Base-by-base conservation (phyloP, 2,329 filamentous ascomycete species). In the Claviceps spartinae region DNA sequence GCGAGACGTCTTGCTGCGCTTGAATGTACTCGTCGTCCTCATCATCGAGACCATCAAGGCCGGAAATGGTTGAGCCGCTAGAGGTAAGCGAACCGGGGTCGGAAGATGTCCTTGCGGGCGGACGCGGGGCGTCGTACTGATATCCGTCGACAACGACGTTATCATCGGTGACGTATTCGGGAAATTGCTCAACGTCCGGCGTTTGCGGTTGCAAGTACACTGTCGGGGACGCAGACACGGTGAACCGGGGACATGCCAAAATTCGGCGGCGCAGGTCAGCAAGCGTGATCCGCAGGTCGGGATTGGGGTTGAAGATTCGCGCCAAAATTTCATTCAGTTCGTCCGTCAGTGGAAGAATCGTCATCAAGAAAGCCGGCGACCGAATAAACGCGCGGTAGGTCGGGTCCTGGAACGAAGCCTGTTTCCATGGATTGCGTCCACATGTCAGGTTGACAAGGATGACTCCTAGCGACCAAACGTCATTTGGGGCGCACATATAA, bases 361-460 rank as follows among this genome's bases (percentile, higher is more conserved):
- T 86, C 74, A 89, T 86, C 58, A 98, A 74, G 68, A 97, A 98
- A 64, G 85, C 83, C 55, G 82, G 81, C 64, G 89, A 88, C 73
- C 85, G 85, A 60, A 86, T 79, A 71, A 86, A 97, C 51, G 90
- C 90, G 63, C 86, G 82, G 78, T 97, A 98, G 46, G 93, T 97
- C 57, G 88, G 88, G 69, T 98, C 93, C 67, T 95, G 88, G 60
- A 82, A 75, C 13, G 89, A 95, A 56, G 93, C 93, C 67, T 93
- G 86, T 73, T 97, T 97, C 93, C 93, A 98, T 54, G 93, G 93
- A 71, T 98, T 98, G 67, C 93, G 88, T 65, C 93, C 93, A 72
- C 93, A 98, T 49, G 89, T 95, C 59, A 98, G 77, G 74, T 98
- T 98, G 62, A 98, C 89, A 55, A 98, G 78, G 65, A 98, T 95